A percentile compares a stretch with the other conserved stretches of the same genome.
Evolutionary conservation across 352 stramenopile species (phyloP).

Genomic region (Globisporangium rhizosaccharum): DNA sequence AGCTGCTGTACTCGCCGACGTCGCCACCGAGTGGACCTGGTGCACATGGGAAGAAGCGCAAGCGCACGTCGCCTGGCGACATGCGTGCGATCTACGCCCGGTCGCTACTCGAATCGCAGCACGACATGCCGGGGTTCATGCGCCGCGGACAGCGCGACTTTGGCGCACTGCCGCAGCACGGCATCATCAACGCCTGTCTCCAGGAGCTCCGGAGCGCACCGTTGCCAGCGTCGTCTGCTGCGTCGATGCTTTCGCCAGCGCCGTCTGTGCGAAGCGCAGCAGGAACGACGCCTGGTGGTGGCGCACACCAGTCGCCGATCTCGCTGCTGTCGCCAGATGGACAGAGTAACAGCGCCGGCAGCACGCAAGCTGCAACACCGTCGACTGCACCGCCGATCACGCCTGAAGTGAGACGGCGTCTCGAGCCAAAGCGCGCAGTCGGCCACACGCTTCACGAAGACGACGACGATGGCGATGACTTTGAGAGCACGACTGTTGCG

Average conservation of each 20-base stretch:
- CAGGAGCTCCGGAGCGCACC: conserved; percentile 30
- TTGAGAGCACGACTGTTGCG: conserved; percentile 2
- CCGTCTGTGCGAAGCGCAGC: conserved; percentile 2
- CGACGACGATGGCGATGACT: conserved; percentile 11
- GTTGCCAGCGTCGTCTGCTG: conserved; percentile 1
- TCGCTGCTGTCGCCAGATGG: conserved; percentile 7
- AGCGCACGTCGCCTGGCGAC: conserved; percentile 30
- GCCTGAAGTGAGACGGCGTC: neutral
- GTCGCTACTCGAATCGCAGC: conserved; percentile 58
- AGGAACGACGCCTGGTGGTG: neutral
- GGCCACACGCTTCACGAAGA: neutral
- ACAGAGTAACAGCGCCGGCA: neutral
- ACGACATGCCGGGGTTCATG: conserved; percentile 22
- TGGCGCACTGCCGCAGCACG: conserved; percentile 35
- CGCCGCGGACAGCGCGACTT: conserved; percentile 32
- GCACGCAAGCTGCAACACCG: neutral
- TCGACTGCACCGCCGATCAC: neutral
- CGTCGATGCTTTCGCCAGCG: conserved; percentile 6
- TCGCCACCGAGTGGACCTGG: neutral
- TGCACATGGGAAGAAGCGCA: conserved; percentile 14
- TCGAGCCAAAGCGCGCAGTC: neutral
- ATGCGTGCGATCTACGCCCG: conserved; percentile 79
- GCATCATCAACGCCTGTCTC: conserved; percentile 63
- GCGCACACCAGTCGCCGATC: conserved; percentile 9
- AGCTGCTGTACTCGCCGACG: conserved; percentile 63